Conservation (phyloP, 1,284 basidiomycete species). For the Naganishia albida region DNA sequence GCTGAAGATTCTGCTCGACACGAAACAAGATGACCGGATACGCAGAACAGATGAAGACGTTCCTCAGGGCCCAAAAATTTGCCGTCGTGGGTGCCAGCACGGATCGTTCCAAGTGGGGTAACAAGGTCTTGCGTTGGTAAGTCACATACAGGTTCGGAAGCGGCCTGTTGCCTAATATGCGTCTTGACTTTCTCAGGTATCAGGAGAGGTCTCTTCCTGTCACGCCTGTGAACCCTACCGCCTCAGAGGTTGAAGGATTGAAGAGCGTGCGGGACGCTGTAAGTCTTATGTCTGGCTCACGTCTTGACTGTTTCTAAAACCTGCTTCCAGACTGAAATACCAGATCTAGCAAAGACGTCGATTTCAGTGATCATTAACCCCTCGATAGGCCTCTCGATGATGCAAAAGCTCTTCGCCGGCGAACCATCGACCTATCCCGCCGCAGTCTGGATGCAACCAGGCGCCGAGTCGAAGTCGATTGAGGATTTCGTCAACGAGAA, state of each 20-base stretch:
- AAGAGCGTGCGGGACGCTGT: slow-evolving; percentile 41
- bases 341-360: slow-evolving; percentile 67
- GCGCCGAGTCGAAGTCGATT: slow-evolving; percentile 67
- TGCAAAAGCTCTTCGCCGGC: slow-evolving; percentile 61
- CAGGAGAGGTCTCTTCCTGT: slow-evolving; percentile 57
- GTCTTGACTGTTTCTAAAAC: slow-evolving; percentile 63
- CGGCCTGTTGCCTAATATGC: slow-evolving; percentile 28
- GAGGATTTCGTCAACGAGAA: slow-evolving; percentile 60
- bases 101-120: slow-evolving; percentile 71
- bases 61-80: slow-evolving; percentile 64
- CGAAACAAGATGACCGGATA: slow-evolving; percentile 17
- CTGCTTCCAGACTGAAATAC: slow-evolving; percentile 63
- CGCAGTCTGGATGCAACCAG: slow-evolving; percentile 81
- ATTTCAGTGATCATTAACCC: slow-evolving; percentile 77
- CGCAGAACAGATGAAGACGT: slow-evolving; percentile 53
- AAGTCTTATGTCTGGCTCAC: slow-evolving; percentile 51
- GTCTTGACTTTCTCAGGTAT: slow-evolving; percentile 65
- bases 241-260: slow-evolving; percentile 44
- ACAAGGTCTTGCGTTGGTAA: slow-evolving; percentile 60
- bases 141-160: slow-evolving; percentile 12
- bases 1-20: neutral
- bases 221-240: slow-evolving; percentile 64
- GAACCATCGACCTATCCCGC: slow-evolving; percentile 64
- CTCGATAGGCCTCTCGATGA: slow-evolving; percentile 56
- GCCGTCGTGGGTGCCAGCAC: slow-evolving; percentile 79